phyloP scores from a whole-genome alignment of 1,139 yeast genomes.

The Nematodospora anomalae region DNA sequence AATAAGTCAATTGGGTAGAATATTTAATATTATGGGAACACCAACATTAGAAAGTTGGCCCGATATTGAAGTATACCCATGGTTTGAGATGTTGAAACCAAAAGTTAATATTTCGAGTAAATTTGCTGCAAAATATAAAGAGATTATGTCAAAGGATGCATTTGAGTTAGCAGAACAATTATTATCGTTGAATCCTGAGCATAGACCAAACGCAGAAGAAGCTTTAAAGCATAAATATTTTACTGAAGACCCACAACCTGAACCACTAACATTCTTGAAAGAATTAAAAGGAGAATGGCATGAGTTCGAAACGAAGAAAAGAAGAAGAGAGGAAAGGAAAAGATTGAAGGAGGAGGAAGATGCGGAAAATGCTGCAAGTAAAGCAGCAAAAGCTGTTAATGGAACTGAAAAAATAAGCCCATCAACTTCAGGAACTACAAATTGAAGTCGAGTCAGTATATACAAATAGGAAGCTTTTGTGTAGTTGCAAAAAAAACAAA shows the following conservation, averaged over 20 bases:
- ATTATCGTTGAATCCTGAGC: constrained; percentile 65
- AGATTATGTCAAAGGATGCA: constrained; percentile 53
- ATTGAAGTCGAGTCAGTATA: too few relatives aligned
- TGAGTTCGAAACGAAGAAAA: constrained; percentile 90
- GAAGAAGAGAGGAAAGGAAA: constrained; percentile 62
- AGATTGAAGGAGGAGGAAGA: constrained; percentile 37
- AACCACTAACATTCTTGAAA: constrained; percentile 54
- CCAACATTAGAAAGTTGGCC: constrained; percentile 83
- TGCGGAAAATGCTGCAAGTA: constrained; percentile 14
- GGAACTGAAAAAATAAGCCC: not conserved
- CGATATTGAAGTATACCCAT: constrained; percentile 69
- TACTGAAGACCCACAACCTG: constrained; percentile 62
- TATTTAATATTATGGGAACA: constrained; percentile 84
- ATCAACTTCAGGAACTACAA: not conserved
- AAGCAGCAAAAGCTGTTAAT: not conserved
- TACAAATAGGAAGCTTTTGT: too few relatives aligned
- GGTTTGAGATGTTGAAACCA: constrained; percentile 87
- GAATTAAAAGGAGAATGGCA: constrained; percentile 87
- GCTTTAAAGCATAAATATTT: constrained; percentile 84
- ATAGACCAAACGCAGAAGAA: constrained; percentile 79
- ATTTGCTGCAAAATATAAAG: constrained; percentile 49
- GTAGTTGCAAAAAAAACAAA: too few relatives aligned
- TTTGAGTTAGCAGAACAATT: constrained; percentile 65
- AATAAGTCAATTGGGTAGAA: constrained; percentile 73
- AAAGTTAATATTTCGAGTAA: constrained; percentile 42